A percentile compares a stretch with the other conserved stretches of the same genome.
Evolutionary conservation across 176 grass and related monocot genomes (phyloP).

Genomic region (Olyra latifolia): DNA sequence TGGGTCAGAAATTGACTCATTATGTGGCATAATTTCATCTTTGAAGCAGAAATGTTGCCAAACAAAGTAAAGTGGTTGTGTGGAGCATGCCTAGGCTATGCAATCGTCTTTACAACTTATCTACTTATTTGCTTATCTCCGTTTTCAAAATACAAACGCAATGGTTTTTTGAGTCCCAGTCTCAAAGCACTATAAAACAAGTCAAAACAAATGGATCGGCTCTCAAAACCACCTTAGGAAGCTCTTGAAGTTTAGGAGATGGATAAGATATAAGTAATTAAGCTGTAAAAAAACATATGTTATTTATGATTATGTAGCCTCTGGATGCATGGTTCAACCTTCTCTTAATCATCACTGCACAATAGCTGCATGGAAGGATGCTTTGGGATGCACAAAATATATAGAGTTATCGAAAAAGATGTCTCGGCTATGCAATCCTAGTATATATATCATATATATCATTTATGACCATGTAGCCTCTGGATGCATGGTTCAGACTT

Average conservation of each 20-base stretch:
- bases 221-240: too few relatives aligned
- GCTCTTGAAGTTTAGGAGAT: too few relatives aligned
- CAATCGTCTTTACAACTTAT: too few relatives aligned
- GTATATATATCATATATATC: not conserved
- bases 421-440: too few relatives aligned
- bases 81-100: not conserved
- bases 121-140: too few relatives aligned
- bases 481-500: not conserved
- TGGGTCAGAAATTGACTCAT: not conserved
- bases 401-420: not conserved
- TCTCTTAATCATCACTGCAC: not conserved
- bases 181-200: too few relatives aligned
- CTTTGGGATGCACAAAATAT: not conserved
- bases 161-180: too few relatives aligned
- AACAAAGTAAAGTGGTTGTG: not conserved
- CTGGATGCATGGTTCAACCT: not conserved
- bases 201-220: too few relatives aligned
- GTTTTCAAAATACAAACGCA: too few relatives aligned
- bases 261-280: too few relatives aligned
- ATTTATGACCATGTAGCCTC: not conserved
- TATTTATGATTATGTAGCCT: not conserved
- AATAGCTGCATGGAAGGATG: not conserved
- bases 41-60: not conserved
- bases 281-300: not conserved
- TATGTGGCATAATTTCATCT: not conserved